Evolutionary conservation across 2,329 filamentous ascomycete genomes (phyloP).

Genomic region (Fusarium protoensiforme): DNA sequence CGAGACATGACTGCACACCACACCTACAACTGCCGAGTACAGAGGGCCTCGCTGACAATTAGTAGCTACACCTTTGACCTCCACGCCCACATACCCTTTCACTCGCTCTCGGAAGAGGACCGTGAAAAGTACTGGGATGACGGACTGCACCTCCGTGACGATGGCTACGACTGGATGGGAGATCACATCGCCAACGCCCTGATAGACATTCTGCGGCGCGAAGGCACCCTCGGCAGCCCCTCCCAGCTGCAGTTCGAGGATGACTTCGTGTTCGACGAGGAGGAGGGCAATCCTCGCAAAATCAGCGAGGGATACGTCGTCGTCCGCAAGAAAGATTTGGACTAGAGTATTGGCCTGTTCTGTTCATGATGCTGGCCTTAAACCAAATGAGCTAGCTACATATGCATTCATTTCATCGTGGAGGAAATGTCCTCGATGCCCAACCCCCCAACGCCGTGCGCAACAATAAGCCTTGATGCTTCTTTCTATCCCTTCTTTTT

Average conservation of each 20-base stretch:
- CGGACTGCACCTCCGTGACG: slow-evolving; percentile 66
- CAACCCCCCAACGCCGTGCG: slow-evolving; percentile 38
- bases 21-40: not conserved
- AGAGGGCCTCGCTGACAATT: not conserved
- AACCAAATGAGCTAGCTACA: slow-evolving; percentile 18
- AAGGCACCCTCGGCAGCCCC: slow-evolving; percentile 33
- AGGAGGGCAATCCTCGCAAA: slow-evolving; percentile 57
- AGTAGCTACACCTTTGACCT: slow-evolving; percentile 69
- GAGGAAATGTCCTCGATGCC: slow-evolving; percentile 28
- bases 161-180: slow-evolving; percentile 73
- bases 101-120: slow-evolving; percentile 58
- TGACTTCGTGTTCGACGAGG: slow-evolving; percentile 58
- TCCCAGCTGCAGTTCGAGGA: slow-evolving; percentile 5
- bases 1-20: no score
- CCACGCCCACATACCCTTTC: slow-evolving; percentile 63
- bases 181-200: slow-evolving; percentile 65
- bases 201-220: slow-evolving; percentile 56
- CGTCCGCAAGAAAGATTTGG: slow-evolving; percentile 63
- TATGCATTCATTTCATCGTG: slow-evolving; percentile 33
- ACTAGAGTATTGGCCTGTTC: slow-evolving; percentile 47
- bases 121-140: slow-evolving; percentile 69
- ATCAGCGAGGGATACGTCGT: slow-evolving; percentile 66
- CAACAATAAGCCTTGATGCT: slow-evolving; percentile 30
- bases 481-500: slow-evolving; percentile 10
- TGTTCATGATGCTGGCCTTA: slow-evolving; percentile 27